Conservation (phyloP, 2,329 filamentous ascomycete genomes). For the Scopulariopsis brevicaulis region DNA sequence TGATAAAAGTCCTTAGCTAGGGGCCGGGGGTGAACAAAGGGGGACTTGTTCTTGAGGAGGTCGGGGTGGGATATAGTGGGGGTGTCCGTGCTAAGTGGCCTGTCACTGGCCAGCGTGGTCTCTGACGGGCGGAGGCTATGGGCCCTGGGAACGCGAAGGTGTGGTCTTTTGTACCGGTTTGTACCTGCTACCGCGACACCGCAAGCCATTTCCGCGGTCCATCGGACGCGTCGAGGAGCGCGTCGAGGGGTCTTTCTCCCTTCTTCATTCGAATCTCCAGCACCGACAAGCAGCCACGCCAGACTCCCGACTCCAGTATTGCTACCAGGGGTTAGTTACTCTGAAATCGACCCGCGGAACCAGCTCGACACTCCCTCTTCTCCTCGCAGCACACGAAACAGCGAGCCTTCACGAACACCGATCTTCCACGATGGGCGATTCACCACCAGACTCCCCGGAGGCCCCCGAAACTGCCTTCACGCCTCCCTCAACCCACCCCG, state of each 20-base stretch:
- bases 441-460: slow-evolving; percentile 2
- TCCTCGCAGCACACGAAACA: background rate
- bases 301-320: too few species aligned
- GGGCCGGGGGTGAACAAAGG: background rate
- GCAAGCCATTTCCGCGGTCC: background rate
- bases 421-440: slow-evolving; percentile 8
- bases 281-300: background rate
- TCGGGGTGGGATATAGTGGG: background rate
- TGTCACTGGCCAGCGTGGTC: background rate
- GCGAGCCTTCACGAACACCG: background rate
- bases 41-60: background rate
- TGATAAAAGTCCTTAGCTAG: background rate
- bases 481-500: slow-evolving; percentile 55
- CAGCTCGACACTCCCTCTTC: too few species aligned
- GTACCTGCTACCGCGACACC: background rate
- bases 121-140: background rate
- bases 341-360: too few species aligned
- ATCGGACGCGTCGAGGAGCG: background rate
- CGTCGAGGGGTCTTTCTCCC: background rate
- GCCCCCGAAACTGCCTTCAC: slow-evolving; percentile 33
- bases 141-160: background rate
- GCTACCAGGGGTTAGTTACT: too few species aligned
- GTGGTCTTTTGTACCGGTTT: background rate
- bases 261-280: background rate
- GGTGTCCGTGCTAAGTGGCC: too few species aligned